Percentiles rank a stretch among this genome's conserved stretches.
These are phyloP conservation scores for Pseudocercospora cruenta DNA, from an alignment of 2,329 filamentous ascomycete species.

Conservation along the genomic window DNA sequence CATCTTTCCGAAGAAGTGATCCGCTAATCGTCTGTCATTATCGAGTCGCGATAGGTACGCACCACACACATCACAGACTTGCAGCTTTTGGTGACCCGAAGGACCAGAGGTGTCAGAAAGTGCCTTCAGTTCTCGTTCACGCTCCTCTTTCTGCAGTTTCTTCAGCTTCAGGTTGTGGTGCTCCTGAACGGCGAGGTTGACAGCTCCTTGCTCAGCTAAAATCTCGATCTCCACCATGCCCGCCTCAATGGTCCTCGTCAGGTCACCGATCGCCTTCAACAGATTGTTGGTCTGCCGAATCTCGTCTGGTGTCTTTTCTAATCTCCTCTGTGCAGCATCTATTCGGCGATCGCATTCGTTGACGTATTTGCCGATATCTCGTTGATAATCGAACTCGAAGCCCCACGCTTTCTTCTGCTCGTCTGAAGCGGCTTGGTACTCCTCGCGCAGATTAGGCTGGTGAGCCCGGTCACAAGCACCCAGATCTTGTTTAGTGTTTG, in stretches of 20 bases:
- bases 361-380: conserved; percentile 94
- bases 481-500: conserved; percentile 97
- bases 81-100: conserved; percentile 93
- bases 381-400: conserved; percentile 96
- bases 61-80: conserved; percentile 97
- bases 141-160: conserved; percentile 78
- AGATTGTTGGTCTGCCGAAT: conserved; percentile 87
- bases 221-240: conserved; percentile 85
- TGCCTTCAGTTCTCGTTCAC: conserved; percentile 85
- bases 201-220: conserved; percentile 78
- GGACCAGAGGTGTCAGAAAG: conserved; percentile 91
- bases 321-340: conserved; percentile 80
- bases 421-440: conserved; percentile 77
- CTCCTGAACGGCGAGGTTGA: conserved; percentile 82
- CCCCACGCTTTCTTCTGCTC: conserved; percentile 76
- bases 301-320: conserved; percentile 98
- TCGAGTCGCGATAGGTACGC: conserved; percentile 90
- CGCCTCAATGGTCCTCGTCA: conserved; percentile 75
- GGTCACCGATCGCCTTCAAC: conserved; percentile 82
- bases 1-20: conserved; percentile 99
- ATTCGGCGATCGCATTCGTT: conserved; percentile 95
- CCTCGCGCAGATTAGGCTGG: conserved; percentile 81
- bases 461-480: conserved; percentile 88
- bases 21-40: conserved; percentile 89
- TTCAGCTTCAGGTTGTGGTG: conserved; percentile 82